phyloP scores from a whole-genome alignment of 306 rosid genomes.

The barrel medic (Medicago truncatula) region DNA sequence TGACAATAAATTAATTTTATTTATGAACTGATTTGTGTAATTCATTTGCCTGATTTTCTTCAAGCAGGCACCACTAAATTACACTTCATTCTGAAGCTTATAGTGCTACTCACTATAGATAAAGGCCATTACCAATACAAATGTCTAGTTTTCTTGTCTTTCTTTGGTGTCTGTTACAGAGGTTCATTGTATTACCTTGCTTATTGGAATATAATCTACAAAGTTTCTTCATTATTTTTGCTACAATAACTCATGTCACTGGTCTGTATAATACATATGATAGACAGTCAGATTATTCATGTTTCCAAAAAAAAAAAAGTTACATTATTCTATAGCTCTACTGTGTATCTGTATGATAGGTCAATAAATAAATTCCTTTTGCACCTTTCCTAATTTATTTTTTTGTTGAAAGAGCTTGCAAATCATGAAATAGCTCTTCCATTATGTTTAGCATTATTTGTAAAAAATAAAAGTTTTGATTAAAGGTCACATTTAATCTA shows the following conservation, averaged over 20 bases:
- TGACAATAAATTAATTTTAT: conserved; percentile 2
- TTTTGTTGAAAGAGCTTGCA: no score
- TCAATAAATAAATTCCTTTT: no score
- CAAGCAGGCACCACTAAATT: background rate
- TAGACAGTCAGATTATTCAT: no score
- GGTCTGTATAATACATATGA: no score
- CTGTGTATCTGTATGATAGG: no score
- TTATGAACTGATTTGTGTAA: conserved; percentile 22
- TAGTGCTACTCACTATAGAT: conserved; percentile 7
- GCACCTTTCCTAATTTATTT: no score
- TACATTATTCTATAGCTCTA: no score
- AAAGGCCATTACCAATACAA: conserved; percentile 19
- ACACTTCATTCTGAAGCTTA: conserved; percentile 3
- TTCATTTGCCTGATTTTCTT: conserved; percentile 36
- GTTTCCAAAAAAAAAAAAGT: no score
- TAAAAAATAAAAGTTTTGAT: no score
- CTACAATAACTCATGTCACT: background rate
- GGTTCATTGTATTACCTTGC: background rate
- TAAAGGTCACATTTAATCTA: no score
- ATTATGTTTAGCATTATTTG: no score
- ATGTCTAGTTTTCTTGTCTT: background rate
- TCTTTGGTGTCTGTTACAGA: background rate
- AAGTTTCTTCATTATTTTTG: conserved; percentile 16
- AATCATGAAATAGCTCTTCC: no score
- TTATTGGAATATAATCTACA: conserved; percentile 1